Base-by-base conservation (phyloP, 2,329 filamentous ascomycete species). In the Talaromyces sp. region DNA sequence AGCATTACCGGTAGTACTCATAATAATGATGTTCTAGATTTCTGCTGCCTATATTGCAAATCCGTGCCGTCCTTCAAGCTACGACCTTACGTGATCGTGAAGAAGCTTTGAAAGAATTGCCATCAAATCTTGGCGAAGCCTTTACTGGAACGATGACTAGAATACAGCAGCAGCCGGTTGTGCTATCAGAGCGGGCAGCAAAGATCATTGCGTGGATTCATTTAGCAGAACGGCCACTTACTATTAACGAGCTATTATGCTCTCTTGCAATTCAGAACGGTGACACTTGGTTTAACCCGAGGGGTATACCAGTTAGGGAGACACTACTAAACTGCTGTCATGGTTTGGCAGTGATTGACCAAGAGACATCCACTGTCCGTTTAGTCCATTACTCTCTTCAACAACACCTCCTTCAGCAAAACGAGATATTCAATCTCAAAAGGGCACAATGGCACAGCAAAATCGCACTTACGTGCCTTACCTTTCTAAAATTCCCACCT, bases 151-250 rank as follows among this genome's bases (percentile, higher is more conserved):
- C 59, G 22, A 37, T 50, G 43, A 52, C 16, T 27, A 62, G 60
- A 19, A 52, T 54, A 62, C 33, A 62, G 27, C 60, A 62, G 27
- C 60, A 62, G 35, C 47, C 60, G 14, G 3, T 33, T 43, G 47
- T 49, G 13, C 33, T 62, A 33, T 14, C 49, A 22, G 47, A 54
- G 10, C 60, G 49, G 24, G 60, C 45, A 2, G 35, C 31, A 14
- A 56, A 39, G 33, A 62, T 56, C 47, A 62, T 45, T 62, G 33
- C 33, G 39, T 62, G 49, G 22, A 41, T 62, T 56, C 60, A 54
- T 62, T 37, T 62, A 54, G 33, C 60, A 62, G 47, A 62, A 62
- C 35, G 16, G 8, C n/a, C n/a, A 9, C 16, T 41, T 2, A 13
- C 9, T 1, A 37, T 37, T 3, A 19, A 43, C 9, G 16, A 43